Evolutionary conservation across 768 basidiomycete genomes (phyloP).

Genomic region (Baorangia bicolor): DNA sequence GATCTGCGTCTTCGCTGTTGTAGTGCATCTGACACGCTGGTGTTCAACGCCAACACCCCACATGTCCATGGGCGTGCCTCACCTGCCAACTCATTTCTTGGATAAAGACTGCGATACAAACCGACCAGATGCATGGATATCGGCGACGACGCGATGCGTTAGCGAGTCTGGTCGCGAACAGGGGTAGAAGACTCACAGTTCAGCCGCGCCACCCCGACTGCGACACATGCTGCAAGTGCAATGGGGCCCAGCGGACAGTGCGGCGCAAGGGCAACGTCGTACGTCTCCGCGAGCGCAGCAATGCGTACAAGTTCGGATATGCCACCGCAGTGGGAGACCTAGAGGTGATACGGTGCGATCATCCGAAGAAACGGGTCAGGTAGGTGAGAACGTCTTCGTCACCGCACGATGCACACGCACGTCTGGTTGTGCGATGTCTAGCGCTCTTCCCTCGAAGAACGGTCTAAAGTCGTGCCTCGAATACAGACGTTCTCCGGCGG

Average conservation of each 20-base stretch:
- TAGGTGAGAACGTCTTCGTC: background rate
- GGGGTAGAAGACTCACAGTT: constrained; percentile 46
- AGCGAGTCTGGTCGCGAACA: background rate
- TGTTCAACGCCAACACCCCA: background rate
- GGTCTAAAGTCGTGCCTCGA: constrained; percentile 62
- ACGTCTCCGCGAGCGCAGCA: constrained; percentile 59
- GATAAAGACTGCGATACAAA: constrained; percentile 44
- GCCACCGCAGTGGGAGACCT: constrained; percentile 61
- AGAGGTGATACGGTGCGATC: background rate
- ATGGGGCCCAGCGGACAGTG: constrained; percentile 74
- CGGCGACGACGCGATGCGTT: background rate
- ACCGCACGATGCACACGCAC: constrained; percentile 32
- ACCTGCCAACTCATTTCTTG: constrained; percentile 68
- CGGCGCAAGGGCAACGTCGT: constrained; percentile 70
- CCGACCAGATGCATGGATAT: background rate
- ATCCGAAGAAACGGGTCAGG: background rate
- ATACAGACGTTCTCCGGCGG: constrained; percentile 63
- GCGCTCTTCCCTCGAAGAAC: constrained; percentile 59
- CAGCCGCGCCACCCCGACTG: constrained; percentile 55
- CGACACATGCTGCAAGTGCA: constrained; percentile 68
- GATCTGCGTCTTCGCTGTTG: constrained; percentile 56
- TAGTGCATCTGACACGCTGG: constrained; percentile 54
- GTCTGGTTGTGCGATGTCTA: constrained; percentile 72
- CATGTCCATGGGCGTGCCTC: background rate
- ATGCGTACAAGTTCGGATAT: constrained; percentile 60